phyloP scores from a whole-genome alignment of 257 asterid species.

The Petunia axillaris region DNA sequence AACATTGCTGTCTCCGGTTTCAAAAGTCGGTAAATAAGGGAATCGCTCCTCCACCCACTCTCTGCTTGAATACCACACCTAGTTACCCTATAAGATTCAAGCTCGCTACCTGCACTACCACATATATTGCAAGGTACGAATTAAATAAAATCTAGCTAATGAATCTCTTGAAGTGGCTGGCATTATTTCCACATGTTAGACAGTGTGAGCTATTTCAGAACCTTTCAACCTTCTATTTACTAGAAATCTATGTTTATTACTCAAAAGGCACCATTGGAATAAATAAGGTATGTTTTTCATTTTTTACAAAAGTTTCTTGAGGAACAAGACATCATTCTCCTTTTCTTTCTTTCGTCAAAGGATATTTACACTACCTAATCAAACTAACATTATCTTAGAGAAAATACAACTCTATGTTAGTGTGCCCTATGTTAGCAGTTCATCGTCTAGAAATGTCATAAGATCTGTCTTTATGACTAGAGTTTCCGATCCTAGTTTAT shows the following conservation, averaged over 20 bases:
- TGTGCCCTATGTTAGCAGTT: background rate
- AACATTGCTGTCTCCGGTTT: background rate
- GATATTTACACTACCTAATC: background rate
- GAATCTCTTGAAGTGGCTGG: conserved; percentile 20
- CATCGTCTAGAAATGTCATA: background rate
- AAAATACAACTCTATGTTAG: background rate
- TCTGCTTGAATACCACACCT: conserved; percentile 9
- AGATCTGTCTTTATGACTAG: background rate
- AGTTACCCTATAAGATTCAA: background rate
- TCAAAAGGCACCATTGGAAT: conserved; percentile 2
- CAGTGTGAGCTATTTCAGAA: conserved; percentile 10
- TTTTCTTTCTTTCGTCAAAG: background rate
- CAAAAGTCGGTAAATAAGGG: background rate
- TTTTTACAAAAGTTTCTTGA: background rate
- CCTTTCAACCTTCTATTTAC: background rate
- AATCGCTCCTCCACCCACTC: background rate
- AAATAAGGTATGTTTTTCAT: conserved; percentile 2
- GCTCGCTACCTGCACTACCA: conserved; percentile 15
- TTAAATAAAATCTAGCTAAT: background rate
- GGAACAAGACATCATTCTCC: background rate
- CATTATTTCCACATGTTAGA: conserved; percentile 4
- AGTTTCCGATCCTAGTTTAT: background rate
- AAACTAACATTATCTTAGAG: background rate
- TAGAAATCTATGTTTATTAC: conserved; percentile 5
- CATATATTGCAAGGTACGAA: background rate